Evolutionary conservation across 345 rosid genomes (phyloP).

Genomic region (Lumnitzera littorea): DNA sequence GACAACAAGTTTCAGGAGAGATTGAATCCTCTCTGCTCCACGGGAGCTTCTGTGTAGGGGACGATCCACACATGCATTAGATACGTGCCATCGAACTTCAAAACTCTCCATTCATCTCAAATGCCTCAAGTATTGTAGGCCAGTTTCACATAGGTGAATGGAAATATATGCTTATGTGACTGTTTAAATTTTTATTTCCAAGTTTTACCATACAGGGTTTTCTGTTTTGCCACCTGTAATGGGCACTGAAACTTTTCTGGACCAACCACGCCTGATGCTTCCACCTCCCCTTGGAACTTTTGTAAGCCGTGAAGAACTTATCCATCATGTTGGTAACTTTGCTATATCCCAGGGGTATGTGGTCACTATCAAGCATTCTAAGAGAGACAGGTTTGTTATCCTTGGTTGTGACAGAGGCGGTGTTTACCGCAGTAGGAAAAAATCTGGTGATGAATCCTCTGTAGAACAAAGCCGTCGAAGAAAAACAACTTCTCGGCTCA

Average conservation of each 20-base stretch:
- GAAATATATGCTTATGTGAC: too few species aligned
- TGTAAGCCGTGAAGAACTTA: conserved; percentile 35
- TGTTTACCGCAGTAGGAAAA: conserved; percentile 55
- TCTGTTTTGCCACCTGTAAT: neutral
- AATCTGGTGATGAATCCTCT: conserved; percentile 34
- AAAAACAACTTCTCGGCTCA: conserved; percentile 51
- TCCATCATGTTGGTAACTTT: conserved; percentile 34
- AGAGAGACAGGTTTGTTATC: conserved; percentile 34
- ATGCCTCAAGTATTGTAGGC: too few species aligned
- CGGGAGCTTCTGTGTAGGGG: too few species aligned
- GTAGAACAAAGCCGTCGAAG: conserved; percentile 36
- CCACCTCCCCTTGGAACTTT: conserved; percentile 39
- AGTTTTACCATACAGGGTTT: too few species aligned
- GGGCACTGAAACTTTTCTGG: conserved; percentile 8
- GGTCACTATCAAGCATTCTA: conserved; percentile 38
- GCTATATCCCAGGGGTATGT: conserved; percentile 42
- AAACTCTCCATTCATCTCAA: too few species aligned
- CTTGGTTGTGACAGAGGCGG: conserved; percentile 45
- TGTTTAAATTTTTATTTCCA: too few species aligned
- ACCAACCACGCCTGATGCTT: conserved; percentile 19
- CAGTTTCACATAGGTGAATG: too few species aligned
- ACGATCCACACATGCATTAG: too few species aligned
- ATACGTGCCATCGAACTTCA: too few species aligned
- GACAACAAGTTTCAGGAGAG: too few species aligned
- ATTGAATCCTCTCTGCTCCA: too few species aligned